phyloP scores from a whole-genome alignment of 2,329 filamentous ascomycete species.

The Pseudocercospora crystallina region DNA sequence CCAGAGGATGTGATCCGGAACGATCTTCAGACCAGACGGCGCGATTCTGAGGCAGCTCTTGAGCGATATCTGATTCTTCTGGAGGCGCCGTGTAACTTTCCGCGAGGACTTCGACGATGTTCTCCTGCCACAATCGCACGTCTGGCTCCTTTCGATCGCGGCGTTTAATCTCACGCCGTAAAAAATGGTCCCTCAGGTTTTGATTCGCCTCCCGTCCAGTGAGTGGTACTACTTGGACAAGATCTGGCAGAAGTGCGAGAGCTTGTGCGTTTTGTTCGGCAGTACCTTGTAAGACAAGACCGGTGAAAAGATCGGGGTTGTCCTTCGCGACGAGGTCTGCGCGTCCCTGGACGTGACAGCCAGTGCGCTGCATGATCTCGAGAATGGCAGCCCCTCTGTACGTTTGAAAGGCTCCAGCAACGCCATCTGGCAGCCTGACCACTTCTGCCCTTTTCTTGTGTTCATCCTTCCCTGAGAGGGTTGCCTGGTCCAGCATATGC shows the following conservation, averaged over 20 bases:
- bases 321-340: background rate
- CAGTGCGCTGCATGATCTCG: constrained; percentile 33
- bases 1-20: background rate
- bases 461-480: constrained; percentile 6
- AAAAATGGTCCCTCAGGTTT: too few species aligned
- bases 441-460: constrained; percentile 24
- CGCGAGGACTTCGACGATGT: too few species aligned
- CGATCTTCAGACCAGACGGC: constrained; percentile 1
- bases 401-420: constrained; percentile 20
- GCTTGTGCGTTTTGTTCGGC: constrained; percentile 20
- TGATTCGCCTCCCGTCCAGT: background rate
- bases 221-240: constrained; percentile 8
- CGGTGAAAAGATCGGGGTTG: constrained; percentile 16
- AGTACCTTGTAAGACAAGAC: constrained; percentile 24
- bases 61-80: too few species aligned
- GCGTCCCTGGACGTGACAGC: constrained; percentile 28
- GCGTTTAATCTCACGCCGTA: too few species aligned
- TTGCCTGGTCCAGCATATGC: constrained; percentile 19
- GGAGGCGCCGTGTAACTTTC: too few species aligned
- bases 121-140: too few species aligned
- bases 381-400: constrained; percentile 22
- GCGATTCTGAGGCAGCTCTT: background rate
- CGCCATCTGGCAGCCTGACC: constrained; percentile 22
- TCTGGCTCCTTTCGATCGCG: too few species aligned
- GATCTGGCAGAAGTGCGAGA: constrained; percentile 17